Base-by-base conservation (phyloP, 257 asterid genomes). In the Solanum phureja region DNA sequence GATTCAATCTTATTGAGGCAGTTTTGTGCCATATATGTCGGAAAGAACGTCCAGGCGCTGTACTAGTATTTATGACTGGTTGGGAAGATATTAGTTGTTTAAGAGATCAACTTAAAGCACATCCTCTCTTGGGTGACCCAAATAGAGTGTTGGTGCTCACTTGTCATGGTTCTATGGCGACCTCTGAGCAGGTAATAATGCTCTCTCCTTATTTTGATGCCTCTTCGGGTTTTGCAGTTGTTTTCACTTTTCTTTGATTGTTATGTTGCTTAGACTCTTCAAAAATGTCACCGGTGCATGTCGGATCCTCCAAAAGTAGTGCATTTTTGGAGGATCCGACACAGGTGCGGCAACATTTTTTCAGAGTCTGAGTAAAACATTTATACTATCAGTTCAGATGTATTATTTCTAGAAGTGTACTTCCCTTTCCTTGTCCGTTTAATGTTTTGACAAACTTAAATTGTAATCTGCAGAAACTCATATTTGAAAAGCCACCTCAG, bases 71-170 rank as follows among this genome's bases (percentile, higher is more conserved):
- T 89, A 93, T 97, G 99, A 97, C 99, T n/a, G 99, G 99, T 40
- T 97, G 99, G 99, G 99, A 97, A 89, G 99, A 97, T 91, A 97
- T 97, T 86, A 97, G 99, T 91, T 95, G 98, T 90, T 91, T 97
- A 92, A 92, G 98, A 92, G 98, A 95, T 93, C 99, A 97, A 88
- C 77, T 95, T 89, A 97, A 95, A 92, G 99, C 99, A 86, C 99
- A 97, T 89, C 99, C 99, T 69, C 98, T 97, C 72, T 87, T 97
- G 88, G 99, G 99, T 72, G 99, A 97, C 91, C 99, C 99, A 52
- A 97, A 97, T 90, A 95, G 99, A 90, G 98, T 97, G 84, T 90
- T 97, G 88, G 89, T 97, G 84, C 96, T 97, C 86, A 91, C 98
- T 76, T 97, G 99, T 88, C 99, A 97, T 84, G 98, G 99, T 86